These are phyloP conservation scores for Botrytis fabae DNA, from an alignment of 2,329 filamentous ascomycete species.

Conservation along the genomic window DNA sequence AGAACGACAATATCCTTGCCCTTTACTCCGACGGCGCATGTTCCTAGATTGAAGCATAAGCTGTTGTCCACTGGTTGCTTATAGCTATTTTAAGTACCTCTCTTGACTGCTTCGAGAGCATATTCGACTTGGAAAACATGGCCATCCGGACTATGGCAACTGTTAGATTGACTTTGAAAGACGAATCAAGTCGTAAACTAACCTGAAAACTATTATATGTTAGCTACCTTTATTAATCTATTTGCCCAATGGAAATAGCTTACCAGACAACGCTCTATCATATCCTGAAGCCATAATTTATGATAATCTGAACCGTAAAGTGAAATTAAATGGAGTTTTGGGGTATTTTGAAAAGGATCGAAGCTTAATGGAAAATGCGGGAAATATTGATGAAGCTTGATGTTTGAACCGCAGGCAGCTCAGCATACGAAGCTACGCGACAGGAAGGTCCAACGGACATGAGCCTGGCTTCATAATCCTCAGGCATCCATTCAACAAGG, in stretches of 20 bases:
- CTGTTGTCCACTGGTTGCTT: slow-evolving; percentile 18
- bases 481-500: slow-evolving; percentile 20
- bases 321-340: slow-evolving; percentile 24
- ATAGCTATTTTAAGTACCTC: slow-evolving; percentile 60
- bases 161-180: slow-evolving; percentile 46
- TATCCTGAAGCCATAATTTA: slow-evolving; percentile 86
- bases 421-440: slow-evolving; percentile 35
- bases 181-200: slow-evolving; percentile 37
- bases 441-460: slow-evolving; percentile 19
- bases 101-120: slow-evolving; percentile 96
- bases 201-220: slow-evolving; percentile 75
- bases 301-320: slow-evolving; percentile 19
- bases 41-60: slow-evolving; percentile 58
- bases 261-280: slow-evolving; percentile 98
- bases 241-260: slow-evolving; percentile 43
- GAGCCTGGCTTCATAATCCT: slow-evolving; percentile 3
- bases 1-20: slow-evolving; percentile 91
- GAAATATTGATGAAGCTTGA: slow-evolving; percentile 27
- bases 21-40: slow-evolving; percentile 97
- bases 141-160: slow-evolving; percentile 79
- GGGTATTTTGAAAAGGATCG: slow-evolving; percentile 24
- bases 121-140: slow-evolving; percentile 99
- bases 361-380: slow-evolving; percentile 25
- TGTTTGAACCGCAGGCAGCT: slow-evolving; percentile 33
- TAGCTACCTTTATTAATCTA: slow-evolving; percentile 44